A percentile compares a stretch with the other conserved stretches of the same genome.
Conservation (phyloP, 345 rosid genomes). For the Gossypium anomalum region DNA sequence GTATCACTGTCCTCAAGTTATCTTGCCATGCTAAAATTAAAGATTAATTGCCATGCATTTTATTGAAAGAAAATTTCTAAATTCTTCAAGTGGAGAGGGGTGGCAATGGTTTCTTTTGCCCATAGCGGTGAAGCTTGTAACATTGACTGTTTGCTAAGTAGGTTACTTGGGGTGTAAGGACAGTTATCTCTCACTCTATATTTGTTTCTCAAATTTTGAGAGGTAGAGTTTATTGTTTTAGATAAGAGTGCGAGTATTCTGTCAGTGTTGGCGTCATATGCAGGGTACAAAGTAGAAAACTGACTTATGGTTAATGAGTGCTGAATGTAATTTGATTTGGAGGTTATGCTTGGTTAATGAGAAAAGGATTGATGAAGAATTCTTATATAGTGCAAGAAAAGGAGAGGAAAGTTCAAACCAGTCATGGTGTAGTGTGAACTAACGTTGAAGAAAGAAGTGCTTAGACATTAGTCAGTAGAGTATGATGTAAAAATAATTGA, state of each 20-base stretch:
- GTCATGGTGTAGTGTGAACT: not conserved
- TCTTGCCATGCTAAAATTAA: not conserved
- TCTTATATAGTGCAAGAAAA: not conserved
- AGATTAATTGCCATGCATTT: not conserved
- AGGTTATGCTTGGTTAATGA: slow-evolving; percentile 1
- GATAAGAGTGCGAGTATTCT: not conserved
- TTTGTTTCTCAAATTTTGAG: not conserved
- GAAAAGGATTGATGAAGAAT: not conserved
- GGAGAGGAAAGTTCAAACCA: not conserved
- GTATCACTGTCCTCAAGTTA: not conserved
- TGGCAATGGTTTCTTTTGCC: not conserved
- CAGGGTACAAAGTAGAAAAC: not conserved
- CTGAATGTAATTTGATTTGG: not conserved
- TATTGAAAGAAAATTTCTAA: not conserved
- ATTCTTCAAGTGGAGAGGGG: not conserved
- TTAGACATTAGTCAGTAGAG: not conserved
- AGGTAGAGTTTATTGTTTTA: not conserved
- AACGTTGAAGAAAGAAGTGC: not conserved
- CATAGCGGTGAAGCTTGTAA: not conserved
- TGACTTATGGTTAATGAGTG: not conserved
- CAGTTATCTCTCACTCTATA: not conserved
- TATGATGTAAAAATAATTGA: not conserved
- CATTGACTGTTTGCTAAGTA: not conserved
- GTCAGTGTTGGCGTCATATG: not conserved
- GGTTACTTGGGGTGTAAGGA: not conserved